Percentiles rank a stretch among this genome's conserved stretches.
Evolutionary conservation across 2,329 filamentous ascomycete genomes (phyloP).

Genomic region (Diaporthe destruens): DNA sequence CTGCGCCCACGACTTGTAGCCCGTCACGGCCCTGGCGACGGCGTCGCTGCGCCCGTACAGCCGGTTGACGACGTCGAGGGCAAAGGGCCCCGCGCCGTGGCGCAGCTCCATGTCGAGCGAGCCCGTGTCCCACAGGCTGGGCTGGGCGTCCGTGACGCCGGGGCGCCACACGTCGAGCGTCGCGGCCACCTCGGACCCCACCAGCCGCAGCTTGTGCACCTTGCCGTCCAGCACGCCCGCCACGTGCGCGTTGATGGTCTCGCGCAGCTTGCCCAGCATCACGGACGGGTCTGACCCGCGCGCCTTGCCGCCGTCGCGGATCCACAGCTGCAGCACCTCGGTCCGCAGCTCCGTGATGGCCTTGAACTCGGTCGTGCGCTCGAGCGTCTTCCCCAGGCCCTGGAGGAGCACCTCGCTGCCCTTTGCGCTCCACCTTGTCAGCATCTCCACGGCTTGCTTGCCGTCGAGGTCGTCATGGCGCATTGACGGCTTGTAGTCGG

Average conservation of each 20-base stretch:
- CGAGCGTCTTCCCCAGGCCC: slow-evolving; percentile 72
- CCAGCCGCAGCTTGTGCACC: slow-evolving; percentile 71
- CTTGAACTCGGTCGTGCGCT: slow-evolving; percentile 73
- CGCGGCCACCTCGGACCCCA: slow-evolving; percentile 74
- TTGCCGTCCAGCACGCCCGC: slow-evolving; percentile 72
- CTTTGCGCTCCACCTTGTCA: slow-evolving; percentile 73
- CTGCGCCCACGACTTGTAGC: slow-evolving; percentile 80
- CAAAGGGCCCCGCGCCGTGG: slow-evolving; percentile 75
- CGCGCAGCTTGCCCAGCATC: slow-evolving; percentile 77
- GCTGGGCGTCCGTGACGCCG: slow-evolving; percentile 62
- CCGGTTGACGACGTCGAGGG: slow-evolving; percentile 75
- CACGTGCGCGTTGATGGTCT: slow-evolving; percentile 77
- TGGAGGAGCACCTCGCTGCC: slow-evolving; percentile 70
- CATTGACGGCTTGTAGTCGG: slow-evolving; percentile 88
- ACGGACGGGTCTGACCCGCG: slow-evolving; percentile 75
- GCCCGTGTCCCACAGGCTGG: slow-evolving; percentile 76
- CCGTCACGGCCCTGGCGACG: slow-evolving; percentile 70
- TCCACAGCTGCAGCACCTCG: slow-evolving; percentile 80
- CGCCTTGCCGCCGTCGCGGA: slow-evolving; percentile 74
- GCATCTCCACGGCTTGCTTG: slow-evolving; percentile 69
- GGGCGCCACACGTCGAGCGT: slow-evolving; percentile 72
- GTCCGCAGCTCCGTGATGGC: slow-evolving; percentile 78
- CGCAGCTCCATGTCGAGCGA: slow-evolving; percentile 75
- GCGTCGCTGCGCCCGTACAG: slow-evolving; percentile 79
- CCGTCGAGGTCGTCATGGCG: slow-evolving; percentile 81